These are phyloP conservation scores for Vitis hybrid DNA, from an alignment of 177 flowering plant genomes.

Conservation along the genomic window DNA sequence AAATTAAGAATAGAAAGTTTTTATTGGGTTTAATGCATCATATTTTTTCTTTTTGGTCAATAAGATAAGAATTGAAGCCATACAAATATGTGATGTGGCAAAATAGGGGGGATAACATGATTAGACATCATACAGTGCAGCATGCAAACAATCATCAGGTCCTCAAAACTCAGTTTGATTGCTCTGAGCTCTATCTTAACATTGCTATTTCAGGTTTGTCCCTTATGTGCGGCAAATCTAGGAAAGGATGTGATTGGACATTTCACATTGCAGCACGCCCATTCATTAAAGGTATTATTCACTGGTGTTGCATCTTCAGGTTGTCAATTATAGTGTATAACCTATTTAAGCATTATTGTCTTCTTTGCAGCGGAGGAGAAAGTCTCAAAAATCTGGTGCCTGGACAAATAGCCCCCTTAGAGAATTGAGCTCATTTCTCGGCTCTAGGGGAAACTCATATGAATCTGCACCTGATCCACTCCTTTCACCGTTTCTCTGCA, in stretches of 20 bases:
- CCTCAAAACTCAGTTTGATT: background rate
- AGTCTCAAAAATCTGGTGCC: slow-evolving; percentile 48
- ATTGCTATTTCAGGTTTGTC: slow-evolving; percentile 74
- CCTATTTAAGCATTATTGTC: background rate
- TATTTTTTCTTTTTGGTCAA: background rate
- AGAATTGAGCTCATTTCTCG: slow-evolving; percentile 48
- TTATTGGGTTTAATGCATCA: slow-evolving; percentile 4
- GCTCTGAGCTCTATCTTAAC: background rate
- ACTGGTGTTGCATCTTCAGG: background rate
- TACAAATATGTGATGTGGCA: background rate
- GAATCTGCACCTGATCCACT: slow-evolving; percentile 67
- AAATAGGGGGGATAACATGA: background rate
- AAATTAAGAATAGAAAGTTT: background rate
- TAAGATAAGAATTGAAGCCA: background rate
- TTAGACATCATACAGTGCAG: background rate
- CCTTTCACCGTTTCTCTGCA: slow-evolving; percentile 63
- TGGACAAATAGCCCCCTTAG: slow-evolving; percentile 40
- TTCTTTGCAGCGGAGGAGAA: slow-evolving; percentile 55
- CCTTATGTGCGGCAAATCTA: slow-evolving; percentile 81
- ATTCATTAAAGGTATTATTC: slow-evolving; percentile 60
- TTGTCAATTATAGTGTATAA: background rate
- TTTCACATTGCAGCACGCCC: slow-evolving; percentile 65
- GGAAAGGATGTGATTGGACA: slow-evolving; percentile 79
- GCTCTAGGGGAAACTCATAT: slow-evolving; percentile 25
- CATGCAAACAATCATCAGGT: background rate